Evolutionary conservation across 2,329 filamentous ascomycete genomes (phyloP).

Genomic region (Ascocoryne sarcoides): DNA sequence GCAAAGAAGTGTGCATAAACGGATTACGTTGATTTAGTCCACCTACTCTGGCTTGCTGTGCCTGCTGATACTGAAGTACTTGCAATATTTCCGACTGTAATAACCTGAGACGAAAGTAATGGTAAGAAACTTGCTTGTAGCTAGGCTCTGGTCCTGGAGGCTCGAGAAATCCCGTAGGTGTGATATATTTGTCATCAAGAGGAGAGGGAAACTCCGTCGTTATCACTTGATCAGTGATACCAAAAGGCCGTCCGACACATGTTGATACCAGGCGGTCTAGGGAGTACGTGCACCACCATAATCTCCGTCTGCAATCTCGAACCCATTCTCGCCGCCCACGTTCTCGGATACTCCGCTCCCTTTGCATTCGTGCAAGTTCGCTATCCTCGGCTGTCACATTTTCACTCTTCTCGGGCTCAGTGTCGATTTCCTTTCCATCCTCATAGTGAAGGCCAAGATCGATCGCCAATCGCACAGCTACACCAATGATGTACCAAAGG

Average conservation of each 20-base stretch:
- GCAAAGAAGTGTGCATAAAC: constrained; percentile 69
- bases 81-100: constrained; percentile 93
- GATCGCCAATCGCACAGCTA: constrained; percentile 81
- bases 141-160: constrained; percentile 52
- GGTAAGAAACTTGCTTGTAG: constrained; percentile 85
- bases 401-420: constrained; percentile 44
- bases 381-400: constrained; percentile 28
- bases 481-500: constrained; percentile 94
- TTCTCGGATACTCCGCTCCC: constrained; percentile 36
- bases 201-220: constrained; percentile 90
- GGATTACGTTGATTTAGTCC: constrained; percentile 57
- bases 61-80: constrained; percentile 86
- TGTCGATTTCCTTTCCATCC: constrained; percentile 60
- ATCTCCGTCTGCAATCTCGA: constrained; percentile 72
- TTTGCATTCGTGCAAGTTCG: constrained; percentile 27
- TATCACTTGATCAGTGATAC: constrained; percentile 91
- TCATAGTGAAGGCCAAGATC: constrained; percentile 91
- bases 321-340: constrained; percentile 70
- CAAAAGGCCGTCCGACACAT: constrained; percentile 86
- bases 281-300: constrained; percentile 98
- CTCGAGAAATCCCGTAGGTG: constrained; percentile 61
- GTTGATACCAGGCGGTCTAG: constrained; percentile 91
- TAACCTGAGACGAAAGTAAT: constrained; percentile 82
- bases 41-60: constrained; percentile 62
- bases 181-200: constrained; percentile 83